These are phyloP conservation scores for Monosporozyma siamensis DNA, from an alignment of 805 yeast species.

Conservation along the genomic window DNA sequence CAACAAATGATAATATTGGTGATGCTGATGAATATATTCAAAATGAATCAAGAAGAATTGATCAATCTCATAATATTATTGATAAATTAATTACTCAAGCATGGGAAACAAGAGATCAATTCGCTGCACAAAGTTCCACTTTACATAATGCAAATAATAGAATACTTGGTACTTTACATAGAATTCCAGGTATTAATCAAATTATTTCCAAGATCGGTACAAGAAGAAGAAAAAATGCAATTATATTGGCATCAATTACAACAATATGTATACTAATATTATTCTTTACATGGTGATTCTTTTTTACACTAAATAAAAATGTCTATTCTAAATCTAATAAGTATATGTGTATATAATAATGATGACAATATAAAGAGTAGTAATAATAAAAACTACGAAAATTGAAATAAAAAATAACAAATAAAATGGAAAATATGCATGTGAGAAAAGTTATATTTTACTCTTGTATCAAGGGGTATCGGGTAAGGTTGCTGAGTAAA, in stretches of 20 bases:
- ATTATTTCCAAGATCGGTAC: slow-evolving; percentile 75
- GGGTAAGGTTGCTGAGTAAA: no score
- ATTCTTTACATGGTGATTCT: slow-evolving; percentile 43
- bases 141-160: slow-evolving; percentile 56
- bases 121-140: slow-evolving; percentile 57
- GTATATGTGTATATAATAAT: neutral
- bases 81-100: slow-evolving; percentile 80
- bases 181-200: slow-evolving; percentile 75
- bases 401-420: no score
- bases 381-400: no score
- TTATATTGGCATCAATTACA: slow-evolving; percentile 70
- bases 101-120: slow-evolving; percentile 79
- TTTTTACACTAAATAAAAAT: neutral
- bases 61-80: slow-evolving; percentile 62
- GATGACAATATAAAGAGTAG: no score
- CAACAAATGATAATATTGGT: slow-evolving; percentile 13
- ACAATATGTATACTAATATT: slow-evolving; percentile 62
- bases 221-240: slow-evolving; percentile 77
- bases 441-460: no score
- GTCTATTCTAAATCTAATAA: neutral
- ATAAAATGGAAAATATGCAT: no score
- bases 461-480: no score
- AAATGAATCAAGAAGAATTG: slow-evolving; percentile 67
- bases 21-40: slow-evolving; percentile 65
- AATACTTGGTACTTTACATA: slow-evolving; percentile 49